A percentile compares a stretch with the other conserved stretches of the same genome.
Evolutionary conservation across 2,329 filamentous ascomycete species (phyloP).

Genomic region (Alternaria ethzedia): DNA sequence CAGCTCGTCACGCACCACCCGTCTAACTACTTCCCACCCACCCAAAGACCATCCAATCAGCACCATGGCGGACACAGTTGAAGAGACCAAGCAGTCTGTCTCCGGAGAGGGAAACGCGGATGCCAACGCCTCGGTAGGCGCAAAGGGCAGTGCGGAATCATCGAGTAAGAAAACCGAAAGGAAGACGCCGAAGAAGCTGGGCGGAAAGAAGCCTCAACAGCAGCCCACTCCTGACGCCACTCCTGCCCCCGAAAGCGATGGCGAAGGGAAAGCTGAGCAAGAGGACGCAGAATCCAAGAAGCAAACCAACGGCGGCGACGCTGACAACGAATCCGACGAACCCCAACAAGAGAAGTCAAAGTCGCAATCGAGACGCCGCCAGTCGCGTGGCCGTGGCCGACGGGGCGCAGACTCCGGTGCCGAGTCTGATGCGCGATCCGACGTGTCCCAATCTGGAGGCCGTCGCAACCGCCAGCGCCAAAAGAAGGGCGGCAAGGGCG

Average conservation of each 20-base stretch:
- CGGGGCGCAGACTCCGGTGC: constrained; percentile 57
- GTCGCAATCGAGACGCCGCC: constrained; percentile 55
- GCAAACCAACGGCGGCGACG: constrained; percentile 42
- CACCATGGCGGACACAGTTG: constrained; percentile 48
- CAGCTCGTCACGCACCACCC: constrained; percentile 16
- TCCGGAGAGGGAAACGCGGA: constrained; percentile 48
- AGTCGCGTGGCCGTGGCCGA: constrained; percentile 58
- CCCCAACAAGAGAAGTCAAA: constrained; percentile 55
- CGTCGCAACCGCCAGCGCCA: constrained; percentile 62
- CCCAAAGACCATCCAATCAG: constrained; percentile 16
- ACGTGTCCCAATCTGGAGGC: constrained; percentile 60
- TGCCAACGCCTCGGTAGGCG: constrained; percentile 45
- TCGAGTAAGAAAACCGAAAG: constrained; percentile 55
- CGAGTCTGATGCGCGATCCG: constrained; percentile 61
- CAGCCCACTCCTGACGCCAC: constrained; percentile 57
- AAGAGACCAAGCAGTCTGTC: constrained; percentile 47
- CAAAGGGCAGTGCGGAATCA: constrained; percentile 47
- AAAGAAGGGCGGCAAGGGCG: constrained; percentile 56
- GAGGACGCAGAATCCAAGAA: constrained; percentile 46
- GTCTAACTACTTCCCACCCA: constrained; percentile 10
- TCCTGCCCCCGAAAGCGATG: constrained; percentile 54
- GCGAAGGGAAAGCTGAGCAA: constrained; percentile 51
- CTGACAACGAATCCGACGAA: constrained; percentile 52
- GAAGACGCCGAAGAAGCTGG: constrained; percentile 58
- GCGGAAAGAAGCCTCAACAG: constrained; percentile 53